Percentiles rank a stretch among this genome's conserved stretches.
Conservation (phyloP, 352 stramenopile genomes). For the Phytophthora multivora region DNA sequence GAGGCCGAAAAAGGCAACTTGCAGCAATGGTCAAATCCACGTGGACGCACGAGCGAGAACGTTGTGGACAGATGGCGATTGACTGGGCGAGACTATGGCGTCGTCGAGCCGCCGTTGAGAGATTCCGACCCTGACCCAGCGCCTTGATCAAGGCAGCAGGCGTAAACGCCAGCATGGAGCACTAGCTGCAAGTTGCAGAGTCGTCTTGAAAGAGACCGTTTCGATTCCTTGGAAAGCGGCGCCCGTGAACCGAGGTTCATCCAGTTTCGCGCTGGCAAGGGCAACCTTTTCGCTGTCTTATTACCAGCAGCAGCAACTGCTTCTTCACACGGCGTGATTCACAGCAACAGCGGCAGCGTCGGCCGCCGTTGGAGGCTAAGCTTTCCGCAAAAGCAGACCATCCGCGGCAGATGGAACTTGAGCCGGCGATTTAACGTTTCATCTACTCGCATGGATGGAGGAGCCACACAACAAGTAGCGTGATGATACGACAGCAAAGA, state of each 20-base stretch:
- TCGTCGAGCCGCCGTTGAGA: conserved; percentile 6
- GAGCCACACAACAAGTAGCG: conserved; percentile 4
- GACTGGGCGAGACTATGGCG: conserved; percentile 24
- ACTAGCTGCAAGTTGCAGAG: too few relatives aligned
- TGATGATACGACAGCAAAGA: conserved; percentile 4
- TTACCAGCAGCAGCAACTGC: not conserved
- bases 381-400: conserved; percentile 22
- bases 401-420: conserved; percentile 5
- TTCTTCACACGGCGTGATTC: not conserved
- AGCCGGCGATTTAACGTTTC: conserved; percentile 3
- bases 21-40: conserved; percentile 32
- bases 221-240: conserved; percentile 6
- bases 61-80: conserved; percentile 24
- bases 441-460: not conserved
- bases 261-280: not conserved
- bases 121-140: not conserved
- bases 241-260: conserved; percentile 4
- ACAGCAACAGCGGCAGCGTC: not conserved
- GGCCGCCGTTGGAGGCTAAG: not conserved
- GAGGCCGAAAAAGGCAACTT: conserved; percentile 15
- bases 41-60: conserved; percentile 32
- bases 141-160: not conserved
- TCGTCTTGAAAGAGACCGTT: not conserved
- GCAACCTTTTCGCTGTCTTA: not conserved
- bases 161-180: conserved; percentile 1